Conservation (phyloP, 371 early-diverging fungal species). For the Sporodiniella umbellata region DNA sequence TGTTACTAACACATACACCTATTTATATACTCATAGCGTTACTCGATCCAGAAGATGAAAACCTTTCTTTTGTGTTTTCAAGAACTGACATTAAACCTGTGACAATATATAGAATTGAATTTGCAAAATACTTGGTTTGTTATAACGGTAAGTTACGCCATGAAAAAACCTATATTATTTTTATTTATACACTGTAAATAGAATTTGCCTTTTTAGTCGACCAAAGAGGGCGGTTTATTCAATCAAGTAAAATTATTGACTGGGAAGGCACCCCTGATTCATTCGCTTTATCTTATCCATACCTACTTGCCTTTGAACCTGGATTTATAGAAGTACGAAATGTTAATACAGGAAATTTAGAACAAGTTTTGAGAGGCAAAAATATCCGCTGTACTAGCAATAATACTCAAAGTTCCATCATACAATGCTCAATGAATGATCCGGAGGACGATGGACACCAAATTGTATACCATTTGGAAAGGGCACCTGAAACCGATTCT, state of each 20-base stretch:
- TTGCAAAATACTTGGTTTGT: conserved; percentile 18
- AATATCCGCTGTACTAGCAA: conserved; percentile 35
- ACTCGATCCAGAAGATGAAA: conserved; percentile 37
- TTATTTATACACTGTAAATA: too few relatives aligned
- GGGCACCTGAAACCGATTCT: not conserved
- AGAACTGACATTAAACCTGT: conserved; percentile 14
- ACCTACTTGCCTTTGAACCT: conserved; percentile 85
- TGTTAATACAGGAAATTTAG: conserved; percentile 60
- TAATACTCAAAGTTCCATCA: conserved; percentile 16
- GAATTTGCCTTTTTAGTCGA: conserved; percentile 92
- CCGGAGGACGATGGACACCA: conserved; percentile 39
- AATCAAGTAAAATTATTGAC: conserved; percentile 25
- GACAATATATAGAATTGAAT: conserved; percentile 18
- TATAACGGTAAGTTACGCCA: conserved; percentile 23
- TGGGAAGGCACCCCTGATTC: conserved; percentile 57
- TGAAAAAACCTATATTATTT: not conserved
- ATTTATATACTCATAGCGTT: conserved; percentile 11
- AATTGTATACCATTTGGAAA: conserved; percentile 31
- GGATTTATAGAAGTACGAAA: conserved; percentile 86
- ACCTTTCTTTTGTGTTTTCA: conserved; percentile 19
- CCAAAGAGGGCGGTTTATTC: conserved; percentile 45
- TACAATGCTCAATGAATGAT: conserved; percentile 48
- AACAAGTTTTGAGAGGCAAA: conserved; percentile 37
- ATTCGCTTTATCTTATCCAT: conserved; percentile 72
- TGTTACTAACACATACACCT: too few relatives aligned